phyloP scores from a whole-genome alignment of 495 filamentous ascomycete species.

The Cudoniella acicularis region DNA sequence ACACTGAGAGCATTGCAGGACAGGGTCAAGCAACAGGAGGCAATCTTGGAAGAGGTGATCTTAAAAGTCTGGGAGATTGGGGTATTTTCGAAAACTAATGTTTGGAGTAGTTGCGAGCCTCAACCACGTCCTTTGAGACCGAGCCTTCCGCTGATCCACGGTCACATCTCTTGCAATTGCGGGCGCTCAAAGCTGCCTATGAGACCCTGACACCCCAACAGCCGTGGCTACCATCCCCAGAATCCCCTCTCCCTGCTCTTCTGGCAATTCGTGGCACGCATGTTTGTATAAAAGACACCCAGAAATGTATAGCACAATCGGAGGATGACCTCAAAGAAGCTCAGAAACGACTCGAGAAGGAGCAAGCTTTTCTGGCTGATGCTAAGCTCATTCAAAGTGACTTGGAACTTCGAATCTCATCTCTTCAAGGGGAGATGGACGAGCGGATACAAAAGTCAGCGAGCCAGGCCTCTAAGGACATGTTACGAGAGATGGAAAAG shows the following conservation, averaged over 20 bases:
- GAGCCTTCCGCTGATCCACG: slow-evolving; percentile 37
- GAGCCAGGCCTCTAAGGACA: slow-evolving; percentile 56
- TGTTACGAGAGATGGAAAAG: slow-evolving; percentile 52
- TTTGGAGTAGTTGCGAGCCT: slow-evolving; percentile 39
- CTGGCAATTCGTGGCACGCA: slow-evolving; percentile 64
- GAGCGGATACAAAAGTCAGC: slow-evolving; percentile 54
- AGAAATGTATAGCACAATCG: slow-evolving; percentile 52
- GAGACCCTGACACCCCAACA: slow-evolving; percentile 54
- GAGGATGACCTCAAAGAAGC: slow-evolving; percentile 48
- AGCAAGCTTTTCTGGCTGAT: slow-evolving; percentile 60
- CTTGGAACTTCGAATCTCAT: slow-evolving; percentile 55
- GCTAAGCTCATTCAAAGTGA: slow-evolving; percentile 45
- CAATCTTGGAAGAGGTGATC: slow-evolving; percentile 52
- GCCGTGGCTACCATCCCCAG: slow-evolving; percentile 59
- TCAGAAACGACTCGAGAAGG: slow-evolving; percentile 51
- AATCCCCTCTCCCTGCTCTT: slow-evolving; percentile 66
- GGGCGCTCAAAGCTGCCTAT: slow-evolving; percentile 60
- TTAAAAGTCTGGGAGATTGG: not conserved
- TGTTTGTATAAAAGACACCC: slow-evolving; percentile 59
- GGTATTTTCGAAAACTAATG: slow-evolving; percentile 3
- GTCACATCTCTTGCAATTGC: slow-evolving; percentile 49
- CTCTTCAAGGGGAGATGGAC: slow-evolving; percentile 42
- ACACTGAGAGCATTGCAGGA: slow-evolving; percentile 62
- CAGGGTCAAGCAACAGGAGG: slow-evolving; percentile 62
- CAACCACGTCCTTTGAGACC: slow-evolving; percentile 29